Evolutionary conservation across 1,284 basidiomycete genomes (phyloP).

Genomic region (Stereum hirsutum): DNA sequence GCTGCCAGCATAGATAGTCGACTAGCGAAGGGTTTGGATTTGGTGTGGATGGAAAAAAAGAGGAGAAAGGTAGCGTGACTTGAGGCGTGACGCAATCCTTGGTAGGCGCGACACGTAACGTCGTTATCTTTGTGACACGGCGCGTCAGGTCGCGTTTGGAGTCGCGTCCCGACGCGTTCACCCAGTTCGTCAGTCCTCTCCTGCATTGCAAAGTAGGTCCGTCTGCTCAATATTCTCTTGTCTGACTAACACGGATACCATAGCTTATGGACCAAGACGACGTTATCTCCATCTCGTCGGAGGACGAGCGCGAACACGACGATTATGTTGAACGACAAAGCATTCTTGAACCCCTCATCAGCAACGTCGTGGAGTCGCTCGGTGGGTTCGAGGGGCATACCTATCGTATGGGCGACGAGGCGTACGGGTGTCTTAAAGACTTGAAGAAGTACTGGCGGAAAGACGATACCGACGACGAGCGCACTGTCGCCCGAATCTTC

Average conservation of each 20-base stretch:
- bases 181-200: neutral
- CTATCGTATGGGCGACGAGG: conserved; percentile 82
- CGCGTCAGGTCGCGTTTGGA: too few relatives aligned
- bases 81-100: too few relatives aligned
- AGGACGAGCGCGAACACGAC: conserved; percentile 23
- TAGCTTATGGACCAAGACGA: conserved; percentile 20
- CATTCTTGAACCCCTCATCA: conserved; percentile 57
- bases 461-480: conserved; percentile 91
- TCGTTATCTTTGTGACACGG: too few relatives aligned
- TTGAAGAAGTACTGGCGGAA: conserved; percentile 92
- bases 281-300: conserved; percentile 27
- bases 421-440: conserved; percentile 81
- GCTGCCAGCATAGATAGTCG: too few relatives aligned
- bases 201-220: neutral
- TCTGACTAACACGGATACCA: neutral
- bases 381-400: conserved; percentile 60
- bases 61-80: too few relatives aligned
- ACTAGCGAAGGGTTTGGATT: too few relatives aligned
- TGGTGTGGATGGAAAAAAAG: too few relatives aligned
- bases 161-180: neutral
- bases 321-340: conserved; percentile 31
- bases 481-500: conserved; percentile 88
- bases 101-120: too few relatives aligned
- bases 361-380: conserved; percentile 65
- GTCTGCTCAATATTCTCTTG: too few relatives aligned